Conservation (phyloP, 164 flowering plant genomes). For the Chloranthus sessilifolius region DNA sequence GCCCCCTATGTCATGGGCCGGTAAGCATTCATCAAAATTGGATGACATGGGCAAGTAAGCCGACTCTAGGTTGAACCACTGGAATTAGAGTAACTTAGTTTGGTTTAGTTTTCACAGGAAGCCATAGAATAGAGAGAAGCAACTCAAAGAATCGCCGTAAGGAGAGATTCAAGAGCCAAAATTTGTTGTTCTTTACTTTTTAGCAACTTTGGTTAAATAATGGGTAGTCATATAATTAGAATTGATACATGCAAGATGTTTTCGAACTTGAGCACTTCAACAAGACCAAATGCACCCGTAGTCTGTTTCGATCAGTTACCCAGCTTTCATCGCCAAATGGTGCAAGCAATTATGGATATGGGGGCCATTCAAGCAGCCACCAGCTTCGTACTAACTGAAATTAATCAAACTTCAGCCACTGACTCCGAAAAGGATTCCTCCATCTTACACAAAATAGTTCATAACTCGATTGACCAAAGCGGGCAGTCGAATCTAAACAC, state of each 20-base stretch:
- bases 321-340: constrained; percentile 67
- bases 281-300: constrained; percentile 64
- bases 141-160: too few relatives aligned
- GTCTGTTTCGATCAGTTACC: constrained; percentile 71
- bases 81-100: too few relatives aligned
- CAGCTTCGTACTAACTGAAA: constrained; percentile 12
- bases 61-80: too few relatives aligned
- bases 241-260: constrained; percentile 78
- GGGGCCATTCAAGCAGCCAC: constrained; percentile 76
- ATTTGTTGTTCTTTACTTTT: too few relatives aligned
- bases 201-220: too few relatives aligned
- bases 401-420: constrained; percentile 16
- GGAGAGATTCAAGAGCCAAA: too few relatives aligned
- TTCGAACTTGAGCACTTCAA: constrained; percentile 64
- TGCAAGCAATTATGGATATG: constrained; percentile 70
- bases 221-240: too few relatives aligned
- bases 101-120: too few relatives aligned
- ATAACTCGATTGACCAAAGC: constrained; percentile 39
- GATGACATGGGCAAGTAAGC: too few relatives aligned
- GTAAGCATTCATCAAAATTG: too few relatives aligned
- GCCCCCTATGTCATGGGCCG: too few relatives aligned
- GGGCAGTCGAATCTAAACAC: constrained; percentile 26
- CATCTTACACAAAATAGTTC: constrained; percentile 38
- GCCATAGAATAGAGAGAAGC: too few relatives aligned
- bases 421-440: constrained; percentile 28